Base-by-base conservation (phyloP, 768 basidiomycete species). In the Amyloporia xantha region DNA sequence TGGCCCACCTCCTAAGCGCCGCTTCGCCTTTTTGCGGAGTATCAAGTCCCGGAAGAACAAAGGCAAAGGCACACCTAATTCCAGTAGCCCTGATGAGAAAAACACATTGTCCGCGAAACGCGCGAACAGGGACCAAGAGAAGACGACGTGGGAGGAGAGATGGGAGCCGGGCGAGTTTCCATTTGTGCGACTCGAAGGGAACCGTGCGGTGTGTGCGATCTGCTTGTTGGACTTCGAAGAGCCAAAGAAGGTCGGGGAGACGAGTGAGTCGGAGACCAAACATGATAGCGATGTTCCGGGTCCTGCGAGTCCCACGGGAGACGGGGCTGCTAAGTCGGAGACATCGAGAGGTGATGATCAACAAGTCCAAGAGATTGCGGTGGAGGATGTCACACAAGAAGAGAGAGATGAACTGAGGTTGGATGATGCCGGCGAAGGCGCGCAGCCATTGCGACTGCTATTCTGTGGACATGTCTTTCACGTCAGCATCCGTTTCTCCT, bases 391-490 rank as follows among this genome's bases (percentile, higher is more conserved):
- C 15, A 66, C 65, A 7, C 70, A 72, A 52, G 75, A 71, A 51
- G 69, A 70, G 12, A 62, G 54, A 64, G 66, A 67, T 24, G 55
- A 71, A 6, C 65, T 82, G 50, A 77, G 70, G 52, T 71, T 90
- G 43, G 69, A 75, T 54, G 86, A 90, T 62, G 85, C 84, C 2
- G 86, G 87, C 7, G 79, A 83, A 49, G 86, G 85, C 0, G 74
- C 83, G 1, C 85, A 90, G 51, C 88, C 88, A 4, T 65, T 95
- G 55, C 71, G 91, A 59, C 63, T 90, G 33, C 65, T 93, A 44
- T 72, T 71, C 2, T 95, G 92, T 56, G 85, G 85, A 2, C 92
- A 95, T 71, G 87, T 87, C 41, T 95, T 91, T 67, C 92, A 95
- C 68, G 91, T 92, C 53, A 65, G 87, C 71, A 3, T 23, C 26